Conservation (phyloP, 805 yeast genomes). For the Hemisphaericaspora nanyangensis region DNA sequence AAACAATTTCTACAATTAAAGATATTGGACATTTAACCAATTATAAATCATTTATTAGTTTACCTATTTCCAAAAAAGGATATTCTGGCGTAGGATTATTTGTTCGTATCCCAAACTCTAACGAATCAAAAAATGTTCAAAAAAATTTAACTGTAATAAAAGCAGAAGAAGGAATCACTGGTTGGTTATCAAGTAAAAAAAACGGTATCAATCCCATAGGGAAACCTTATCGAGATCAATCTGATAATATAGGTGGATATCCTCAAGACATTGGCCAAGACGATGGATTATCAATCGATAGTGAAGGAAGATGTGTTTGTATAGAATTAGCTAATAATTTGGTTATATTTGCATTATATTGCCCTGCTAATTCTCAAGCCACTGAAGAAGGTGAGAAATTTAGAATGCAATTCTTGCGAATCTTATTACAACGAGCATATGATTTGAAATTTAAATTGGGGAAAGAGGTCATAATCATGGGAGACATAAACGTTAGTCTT, state of each 20-base stretch:
- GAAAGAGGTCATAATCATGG: conserved; percentile 74
- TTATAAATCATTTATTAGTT: conserved; percentile 61
- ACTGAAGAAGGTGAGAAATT: conserved; percentile 63
- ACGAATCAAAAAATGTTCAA: conserved; percentile 35
- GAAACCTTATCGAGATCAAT: conserved; percentile 15
- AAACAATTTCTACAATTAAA: conserved; percentile 17
- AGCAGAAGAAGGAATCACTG: conserved; percentile 93
- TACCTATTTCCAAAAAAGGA: conserved; percentile 70
- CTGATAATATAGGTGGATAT: conserved; percentile 68
- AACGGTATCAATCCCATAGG: conserved; percentile 1
- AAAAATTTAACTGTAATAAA: conserved; percentile 50
- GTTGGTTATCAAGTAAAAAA: conserved; percentile 37
- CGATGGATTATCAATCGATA: conserved; percentile 51
- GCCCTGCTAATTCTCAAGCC: conserved; percentile 85
- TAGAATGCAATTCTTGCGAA: conserved; percentile 53
- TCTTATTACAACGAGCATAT: conserved; percentile 59
- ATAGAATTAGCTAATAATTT: conserved; percentile 64
- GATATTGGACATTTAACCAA: conserved; percentile 54
- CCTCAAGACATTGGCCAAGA: conserved; percentile 36
- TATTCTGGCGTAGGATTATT: conserved; percentile 92
- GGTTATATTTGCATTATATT: conserved; percentile 67
- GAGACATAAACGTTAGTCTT: conserved; percentile 81
- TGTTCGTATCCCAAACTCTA: conserved; percentile 47
- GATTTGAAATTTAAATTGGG: conserved; percentile 48
- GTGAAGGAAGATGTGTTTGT: conserved; percentile 81